phyloP scores from a whole-genome alignment of 345 rosid genomes.

The Citrus australasica region DNA sequence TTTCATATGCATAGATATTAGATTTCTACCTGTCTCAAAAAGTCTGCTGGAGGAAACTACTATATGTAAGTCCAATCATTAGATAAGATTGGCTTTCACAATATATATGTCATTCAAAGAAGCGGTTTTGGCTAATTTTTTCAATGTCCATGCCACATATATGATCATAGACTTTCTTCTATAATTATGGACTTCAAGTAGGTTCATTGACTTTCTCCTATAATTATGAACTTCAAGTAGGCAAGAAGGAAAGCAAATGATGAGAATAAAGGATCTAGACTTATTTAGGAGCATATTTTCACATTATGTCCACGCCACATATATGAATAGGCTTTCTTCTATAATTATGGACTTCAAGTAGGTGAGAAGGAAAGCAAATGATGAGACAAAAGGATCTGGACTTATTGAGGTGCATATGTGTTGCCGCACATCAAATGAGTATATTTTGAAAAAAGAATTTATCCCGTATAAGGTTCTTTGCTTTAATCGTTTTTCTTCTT shows the following conservation, averaged over 20 bases:
- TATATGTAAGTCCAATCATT: neutral
- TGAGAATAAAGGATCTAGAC: too few species aligned
- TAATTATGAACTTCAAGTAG: too few species aligned
- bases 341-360: neutral
- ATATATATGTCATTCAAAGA: neutral
- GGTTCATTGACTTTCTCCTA: neutral
- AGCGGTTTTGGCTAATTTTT: neutral
- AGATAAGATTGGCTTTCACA: neutral
- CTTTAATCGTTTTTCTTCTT: neutral
- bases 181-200: neutral
- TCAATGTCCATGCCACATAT: neutral
- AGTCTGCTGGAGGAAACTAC: neutral
- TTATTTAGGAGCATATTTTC: too few species aligned
- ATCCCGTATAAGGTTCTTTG: neutral
- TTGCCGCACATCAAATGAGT: neutral
- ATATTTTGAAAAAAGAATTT: neutral
- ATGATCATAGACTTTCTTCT: neutral
- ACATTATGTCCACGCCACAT: too few species aligned
- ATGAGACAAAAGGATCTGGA: neutral
- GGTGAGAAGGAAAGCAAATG: neutral
- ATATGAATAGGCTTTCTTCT: neutral
- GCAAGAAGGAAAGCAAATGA: too few species aligned
- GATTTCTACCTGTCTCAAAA: neutral
- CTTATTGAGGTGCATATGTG: neutral
- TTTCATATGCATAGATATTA: neutral